Evolutionary conservation across 208 protist genomes (phyloP).

Genomic region (Phytomonas francai): DNA sequence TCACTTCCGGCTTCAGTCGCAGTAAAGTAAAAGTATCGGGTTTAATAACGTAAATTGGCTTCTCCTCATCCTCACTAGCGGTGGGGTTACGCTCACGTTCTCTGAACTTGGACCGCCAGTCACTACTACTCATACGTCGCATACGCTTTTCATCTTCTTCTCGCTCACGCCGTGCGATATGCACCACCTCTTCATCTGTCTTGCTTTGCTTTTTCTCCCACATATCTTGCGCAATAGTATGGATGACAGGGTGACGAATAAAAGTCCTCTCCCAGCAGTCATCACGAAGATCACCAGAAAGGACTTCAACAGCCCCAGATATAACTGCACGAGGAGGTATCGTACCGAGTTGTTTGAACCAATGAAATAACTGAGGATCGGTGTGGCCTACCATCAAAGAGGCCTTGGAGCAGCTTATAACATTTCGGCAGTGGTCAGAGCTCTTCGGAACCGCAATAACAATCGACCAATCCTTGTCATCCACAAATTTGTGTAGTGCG

Average conservation of each 20-base stretch:
- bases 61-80: constrained; percentile 64
- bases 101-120: constrained; percentile 78
- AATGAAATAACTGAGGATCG: constrained; percentile 85
- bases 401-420: constrained; percentile 45
- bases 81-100: constrained; percentile 84
- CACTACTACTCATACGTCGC: constrained; percentile 84
- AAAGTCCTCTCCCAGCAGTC: constrained; percentile 75
- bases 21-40: constrained; percentile 72
- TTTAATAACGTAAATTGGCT: constrained; percentile 80
- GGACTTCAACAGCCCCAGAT: constrained; percentile 59
- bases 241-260: constrained; percentile 66
- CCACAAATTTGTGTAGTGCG: constrained; percentile 62
- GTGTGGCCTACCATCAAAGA: constrained; percentile 84
- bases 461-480: constrained; percentile 59
- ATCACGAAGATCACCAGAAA: constrained; percentile 60
- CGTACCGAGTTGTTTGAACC: constrained; percentile 81
- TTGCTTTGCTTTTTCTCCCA: constrained; percentile 70
- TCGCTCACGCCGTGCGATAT: constrained; percentile 51
- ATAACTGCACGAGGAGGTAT: constrained; percentile 69
- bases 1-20: constrained; percentile 60
- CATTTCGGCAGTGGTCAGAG: constrained; percentile 69
- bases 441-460: constrained; percentile 67
- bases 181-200: constrained; percentile 57
- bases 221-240: constrained; percentile 76
- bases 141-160: constrained; percentile 86